Evolutionary conservation across 192 early-diverging fungal genomes (phyloP).

Genomic region (Rhizophagus clarus): DNA sequence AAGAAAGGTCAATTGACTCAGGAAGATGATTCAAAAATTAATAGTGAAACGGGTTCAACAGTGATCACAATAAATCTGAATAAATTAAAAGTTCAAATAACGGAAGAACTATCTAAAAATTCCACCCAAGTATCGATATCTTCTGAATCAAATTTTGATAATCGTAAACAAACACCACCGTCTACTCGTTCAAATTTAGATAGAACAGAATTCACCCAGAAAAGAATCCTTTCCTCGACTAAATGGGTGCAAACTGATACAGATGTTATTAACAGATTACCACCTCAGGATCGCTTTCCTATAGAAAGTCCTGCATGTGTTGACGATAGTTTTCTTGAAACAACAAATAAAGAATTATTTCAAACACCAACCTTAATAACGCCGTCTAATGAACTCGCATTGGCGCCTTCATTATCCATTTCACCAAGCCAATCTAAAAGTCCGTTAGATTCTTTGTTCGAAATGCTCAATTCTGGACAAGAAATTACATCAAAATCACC

Average conservation of each 20-base stretch:
- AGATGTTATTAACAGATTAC: not conserved
- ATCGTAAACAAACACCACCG: too few relatives aligned
- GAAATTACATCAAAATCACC: too few relatives aligned
- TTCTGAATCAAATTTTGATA: not conserved
- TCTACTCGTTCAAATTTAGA: too few relatives aligned
- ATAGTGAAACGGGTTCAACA: not conserved
- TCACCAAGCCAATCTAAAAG: not conserved
- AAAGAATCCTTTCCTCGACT: not conserved
- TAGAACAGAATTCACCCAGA: not conserved
- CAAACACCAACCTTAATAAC: not conserved
- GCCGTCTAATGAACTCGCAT: not conserved
- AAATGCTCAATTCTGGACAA: not conserved
- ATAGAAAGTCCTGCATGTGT: constrained; percentile 1
- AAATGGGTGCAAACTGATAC: not conserved
- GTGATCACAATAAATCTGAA: not conserved
- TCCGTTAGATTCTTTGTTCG: not conserved
- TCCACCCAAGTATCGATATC: not conserved
- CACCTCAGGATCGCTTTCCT: not conserved
- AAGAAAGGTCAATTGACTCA: not conserved
- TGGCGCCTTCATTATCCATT: not conserved
- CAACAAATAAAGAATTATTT: constrained; percentile 8
- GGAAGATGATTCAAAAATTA: not conserved
- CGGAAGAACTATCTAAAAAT: not conserved
- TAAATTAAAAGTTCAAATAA: not conserved
- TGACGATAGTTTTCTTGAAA: constrained; percentile 15